Evolutionary conservation across 1,139 yeast genomes (phyloP).

Genomic region (Debaryomycetaceae sp.): DNA sequence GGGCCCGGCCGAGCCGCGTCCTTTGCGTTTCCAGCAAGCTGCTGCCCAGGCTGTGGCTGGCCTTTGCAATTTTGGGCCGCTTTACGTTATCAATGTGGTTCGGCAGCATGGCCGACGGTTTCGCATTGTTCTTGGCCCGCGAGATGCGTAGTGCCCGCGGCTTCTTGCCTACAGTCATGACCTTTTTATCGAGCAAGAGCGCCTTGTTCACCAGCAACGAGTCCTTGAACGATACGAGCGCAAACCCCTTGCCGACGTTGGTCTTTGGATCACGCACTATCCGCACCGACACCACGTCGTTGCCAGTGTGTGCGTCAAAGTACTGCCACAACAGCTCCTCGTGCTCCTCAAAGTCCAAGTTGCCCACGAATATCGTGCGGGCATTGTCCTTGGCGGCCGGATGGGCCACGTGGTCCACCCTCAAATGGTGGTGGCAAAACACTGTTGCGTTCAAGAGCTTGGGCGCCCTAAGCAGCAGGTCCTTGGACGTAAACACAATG

Average conservation of each 20-base stretch:
- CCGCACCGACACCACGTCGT: slow-evolving; percentile 76
- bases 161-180: slow-evolving; percentile 32
- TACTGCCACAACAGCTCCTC: slow-evolving; percentile 87
- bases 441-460: slow-evolving; percentile 52
- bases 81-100: slow-evolving; percentile 31
- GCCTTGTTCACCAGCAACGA: slow-evolving; percentile 77
- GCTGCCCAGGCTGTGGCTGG: slow-evolving; percentile 11
- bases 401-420: slow-evolving; percentile 88
- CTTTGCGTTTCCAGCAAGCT: slow-evolving; percentile 51
- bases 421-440: slow-evolving; percentile 63
- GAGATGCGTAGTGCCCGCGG: slow-evolving; percentile 66
- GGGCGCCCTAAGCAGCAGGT: slow-evolving; percentile 43
- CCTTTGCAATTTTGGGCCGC: slow-evolving; percentile 8
- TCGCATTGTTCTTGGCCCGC: slow-evolving; percentile 56
- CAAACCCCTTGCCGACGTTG: slow-evolving; percentile 95
- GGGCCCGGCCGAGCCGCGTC: slow-evolving; percentile 74
- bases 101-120: slow-evolving; percentile 35
- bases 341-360: slow-evolving; percentile 81
- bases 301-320: slow-evolving; percentile 53
- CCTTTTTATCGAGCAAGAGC: slow-evolving; percentile 62
- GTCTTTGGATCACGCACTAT: slow-evolving; percentile 87
- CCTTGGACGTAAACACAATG: slow-evolving; percentile 54
- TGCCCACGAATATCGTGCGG: slow-evolving; percentile 85
- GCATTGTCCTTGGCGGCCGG: slow-evolving; percentile 81
- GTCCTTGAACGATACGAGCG: slow-evolving; percentile 86